Percentiles rank a stretch among this genome's conserved stretches.
Evolutionary conservation across 148 eudicot species (phyloP).

Genomic region (Dianthus caryophyllus): DNA sequence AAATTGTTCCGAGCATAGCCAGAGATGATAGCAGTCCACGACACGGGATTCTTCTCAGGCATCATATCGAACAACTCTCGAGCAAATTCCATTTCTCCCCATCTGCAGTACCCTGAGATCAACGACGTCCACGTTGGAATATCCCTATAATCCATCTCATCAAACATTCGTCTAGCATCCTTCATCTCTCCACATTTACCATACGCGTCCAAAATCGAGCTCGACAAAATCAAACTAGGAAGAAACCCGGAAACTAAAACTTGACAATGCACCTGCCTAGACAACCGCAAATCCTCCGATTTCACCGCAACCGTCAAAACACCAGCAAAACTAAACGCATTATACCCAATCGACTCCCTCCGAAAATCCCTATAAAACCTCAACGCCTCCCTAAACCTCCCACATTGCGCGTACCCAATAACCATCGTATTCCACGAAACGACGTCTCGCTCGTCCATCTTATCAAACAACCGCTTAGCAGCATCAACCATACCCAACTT

Average conservation of each 20-base stretch:
- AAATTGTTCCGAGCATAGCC: conserved; percentile 65
- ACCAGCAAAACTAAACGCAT: conserved; percentile 75
- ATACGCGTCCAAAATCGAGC: conserved; percentile 75
- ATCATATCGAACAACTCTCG: conserved; percentile 53
- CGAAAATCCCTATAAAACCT: conserved; percentile 52
- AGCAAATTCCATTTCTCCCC: conserved; percentile 72
- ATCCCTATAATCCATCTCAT: conserved; percentile 65
- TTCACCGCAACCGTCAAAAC: conserved; percentile 60
- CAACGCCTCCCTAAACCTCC: conserved; percentile 39
- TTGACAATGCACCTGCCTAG: conserved; percentile 68
- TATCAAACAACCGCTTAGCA: conserved; percentile 57
- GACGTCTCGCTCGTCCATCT: conserved; percentile 63
- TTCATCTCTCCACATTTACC: conserved; percentile 51
- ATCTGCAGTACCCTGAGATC: conserved; percentile 67
- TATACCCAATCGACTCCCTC: conserved; percentile 35
- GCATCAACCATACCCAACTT: conserved; percentile 53
- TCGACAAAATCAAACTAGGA: conserved; percentile 57
- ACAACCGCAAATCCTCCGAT: conserved; percentile 43
- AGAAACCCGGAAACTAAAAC: conserved; percentile 51
- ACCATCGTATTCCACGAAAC: conserved; percentile 86
- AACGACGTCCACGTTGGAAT: conserved; percentile 74
- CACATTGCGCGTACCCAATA: conserved; percentile 56
- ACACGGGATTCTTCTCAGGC: conserved; percentile 69
- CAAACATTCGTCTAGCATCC: conserved; percentile 65
- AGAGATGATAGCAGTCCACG: conserved; percentile 76